These are phyloP conservation scores for Yamadazyma philogaea DNA, from an alignment of 805 yeast genomes.

Conservation along the genomic window DNA sequence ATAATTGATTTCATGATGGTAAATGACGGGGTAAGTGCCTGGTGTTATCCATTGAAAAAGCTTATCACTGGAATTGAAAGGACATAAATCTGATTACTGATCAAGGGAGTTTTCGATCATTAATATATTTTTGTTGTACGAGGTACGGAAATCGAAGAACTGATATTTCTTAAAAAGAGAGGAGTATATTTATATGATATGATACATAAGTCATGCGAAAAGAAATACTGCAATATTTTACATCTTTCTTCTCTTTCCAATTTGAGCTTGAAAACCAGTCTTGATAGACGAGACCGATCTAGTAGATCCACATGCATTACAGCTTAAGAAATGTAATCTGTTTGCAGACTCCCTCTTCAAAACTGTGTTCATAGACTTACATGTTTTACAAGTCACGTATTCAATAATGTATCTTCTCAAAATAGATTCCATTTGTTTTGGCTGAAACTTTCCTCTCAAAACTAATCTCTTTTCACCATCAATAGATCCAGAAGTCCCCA, in stretches of 20 bases:
- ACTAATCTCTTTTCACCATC: slow-evolving; percentile 97
- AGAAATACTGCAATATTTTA: slow-evolving; percentile 4
- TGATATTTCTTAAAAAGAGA: slow-evolving; percentile 7
- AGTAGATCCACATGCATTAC: slow-evolving; percentile 97
- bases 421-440: slow-evolving; percentile 94
- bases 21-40: slow-evolving; percentile 53
- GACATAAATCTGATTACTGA: too few species aligned
- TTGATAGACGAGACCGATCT: slow-evolving; percentile 96
- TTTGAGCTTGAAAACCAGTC: slow-evolving; percentile 99
- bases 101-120: too few species aligned
- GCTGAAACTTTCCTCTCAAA: slow-evolving; percentile 97
- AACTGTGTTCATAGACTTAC: slow-evolving; percentile 96
- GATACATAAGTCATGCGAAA: slow-evolving; percentile 15
- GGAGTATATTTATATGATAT: slow-evolving; percentile 13
- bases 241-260: slow-evolving; percentile 76
- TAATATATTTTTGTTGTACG: neutral
- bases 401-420: slow-evolving; percentile 94
- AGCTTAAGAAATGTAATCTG: slow-evolving; percentile 95
- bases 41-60: slow-evolving; percentile 70
- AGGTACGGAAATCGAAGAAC: neutral
- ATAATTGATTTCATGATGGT: slow-evolving; percentile 53
- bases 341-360: slow-evolving; percentile 93
- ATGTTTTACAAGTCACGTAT: slow-evolving; percentile 97
- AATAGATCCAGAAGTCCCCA: slow-evolving; percentile 99
- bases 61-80: slow-evolving; percentile 37